Evolutionary conservation across 1,284 basidiomycete species (phyloP), one percentile per base, ranked within the genome.

Genomic region (Puccinia brachypodii): DNA sequence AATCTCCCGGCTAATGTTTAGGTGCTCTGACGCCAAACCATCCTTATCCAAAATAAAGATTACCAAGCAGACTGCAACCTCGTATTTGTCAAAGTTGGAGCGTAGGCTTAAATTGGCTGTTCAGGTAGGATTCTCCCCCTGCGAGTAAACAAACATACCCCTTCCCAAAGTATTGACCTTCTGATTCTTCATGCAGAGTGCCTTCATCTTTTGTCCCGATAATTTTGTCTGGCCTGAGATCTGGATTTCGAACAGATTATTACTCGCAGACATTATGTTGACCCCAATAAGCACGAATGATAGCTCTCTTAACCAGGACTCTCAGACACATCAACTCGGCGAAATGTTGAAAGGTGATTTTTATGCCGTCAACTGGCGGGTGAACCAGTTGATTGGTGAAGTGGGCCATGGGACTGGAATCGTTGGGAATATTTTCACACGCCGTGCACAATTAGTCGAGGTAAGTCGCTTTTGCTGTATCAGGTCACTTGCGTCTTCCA

Each of bases 141-240:
- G 9, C n/a, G 6, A 2, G 2, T 40, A 9, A 69, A 33, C 2
- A n/a, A 14, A 11, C 9, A 53, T 36, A 74, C 19, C 1, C 19
- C 44, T 75, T 62, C 11, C 58, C 53, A 40, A 40, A 75, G n/a
- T 42, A 58, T 22, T 0, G 36, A 9, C 38, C 38, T 79, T 14
- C 19, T 31, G 7, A 38, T 13, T 42, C 22, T 0, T 38, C 28
- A 28, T 50, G 47, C 40, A 82, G 80, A 82, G 72, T 66, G 60
- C 80, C n/a, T 82, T 82, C 42, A 71, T 76, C 2, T 68, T 71
- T n/a, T 82, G 73, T 42, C 72, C 80, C 25, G 73, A 76, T 60
- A 82, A 82, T 53, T 82, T 82, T 28, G 73, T 76, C 33, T 82
- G 80, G 80, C 73, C 80, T 4, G 80, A 82, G 58, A 25, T 82